phyloP scores from a whole-genome alignment of 805 yeast species.

The Candida glaebosa region DNA sequence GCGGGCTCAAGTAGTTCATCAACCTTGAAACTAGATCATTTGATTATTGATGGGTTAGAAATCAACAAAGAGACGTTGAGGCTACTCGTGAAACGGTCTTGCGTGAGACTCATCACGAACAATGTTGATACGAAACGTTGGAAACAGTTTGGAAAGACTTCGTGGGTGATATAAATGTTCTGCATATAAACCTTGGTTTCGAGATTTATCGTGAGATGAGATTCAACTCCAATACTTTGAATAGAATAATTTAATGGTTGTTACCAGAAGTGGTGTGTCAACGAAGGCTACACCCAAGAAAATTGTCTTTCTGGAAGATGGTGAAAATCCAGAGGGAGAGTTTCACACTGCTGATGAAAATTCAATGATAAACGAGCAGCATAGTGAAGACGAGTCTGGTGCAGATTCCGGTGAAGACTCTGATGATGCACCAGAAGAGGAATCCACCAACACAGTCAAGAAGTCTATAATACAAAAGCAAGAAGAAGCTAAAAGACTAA shows the following conservation, averaged over 20 bases:
- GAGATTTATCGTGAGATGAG: conserved; percentile 7
- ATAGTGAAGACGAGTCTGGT: conserved; percentile 11
- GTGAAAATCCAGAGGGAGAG: conserved; percentile 12
- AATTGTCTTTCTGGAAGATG: conserved; percentile 31
- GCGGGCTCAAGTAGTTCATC: conserved; percentile 3
- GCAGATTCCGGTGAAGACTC: conserved; percentile 15
- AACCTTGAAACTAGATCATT: conserved; percentile 14
- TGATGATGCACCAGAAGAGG: conserved; percentile 44
- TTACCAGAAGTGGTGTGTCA: conserved; percentile 25
- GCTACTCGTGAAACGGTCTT: conserved; percentile 14
- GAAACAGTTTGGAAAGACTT: conserved; percentile 34
- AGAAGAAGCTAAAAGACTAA: conserved; percentile 17
- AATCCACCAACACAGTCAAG: conserved; percentile 29
- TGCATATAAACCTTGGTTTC: conserved; percentile 3
- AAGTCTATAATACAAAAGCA: conserved; percentile 23
- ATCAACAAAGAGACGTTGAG: conserved; percentile 26
- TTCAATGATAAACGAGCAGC: conserved; percentile 5
- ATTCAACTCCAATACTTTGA: neutral
- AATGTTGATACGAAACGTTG: conserved; percentile 27
- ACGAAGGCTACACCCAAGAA: conserved; percentile 19
- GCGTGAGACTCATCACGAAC: conserved; percentile 16
- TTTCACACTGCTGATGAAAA: conserved; percentile 17
- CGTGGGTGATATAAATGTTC: conserved; percentile 13
- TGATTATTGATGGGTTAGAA: conserved; percentile 33
- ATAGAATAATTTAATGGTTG: conserved; percentile 18